These are phyloP conservation scores for Stagonosporopsis rhizophila DNA, from an alignment of 2,329 filamentous ascomycete genomes.

Conservation along the genomic window DNA sequence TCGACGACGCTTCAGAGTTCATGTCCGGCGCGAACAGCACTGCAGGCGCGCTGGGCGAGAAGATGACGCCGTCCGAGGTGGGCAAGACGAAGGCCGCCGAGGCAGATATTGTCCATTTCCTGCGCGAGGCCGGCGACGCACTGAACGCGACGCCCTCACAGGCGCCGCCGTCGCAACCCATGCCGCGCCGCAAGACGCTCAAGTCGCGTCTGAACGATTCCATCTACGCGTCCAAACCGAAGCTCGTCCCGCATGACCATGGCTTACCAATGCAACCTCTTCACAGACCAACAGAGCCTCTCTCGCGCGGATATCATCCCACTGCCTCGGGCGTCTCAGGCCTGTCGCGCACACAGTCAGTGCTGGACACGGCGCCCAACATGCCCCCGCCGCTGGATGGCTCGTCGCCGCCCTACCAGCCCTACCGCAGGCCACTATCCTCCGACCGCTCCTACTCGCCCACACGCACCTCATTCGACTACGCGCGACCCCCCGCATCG, in stretches of 20 bases:
- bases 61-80: conserved; percentile 34
- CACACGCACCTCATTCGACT: conserved; percentile 64
- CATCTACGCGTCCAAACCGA: conserved; percentile 27
- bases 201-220: conserved; percentile 32
- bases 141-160: conserved; percentile 28
- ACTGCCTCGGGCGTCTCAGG: conserved; percentile 52
- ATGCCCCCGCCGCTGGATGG: conserved; percentile 66
- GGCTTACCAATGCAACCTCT: conserved; percentile 47
- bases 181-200: conserved; percentile 36
- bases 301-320: conserved; percentile 58
- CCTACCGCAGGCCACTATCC: conserved; percentile 60
- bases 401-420: conserved; percentile 65
- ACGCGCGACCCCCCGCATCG: conserved; percentile 73
- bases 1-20: conserved; percentile 40
- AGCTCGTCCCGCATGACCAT: conserved; percentile 31
- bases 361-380: conserved; percentile 58
- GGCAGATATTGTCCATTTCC: conserved; percentile 53
- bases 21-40: conserved; percentile 45
- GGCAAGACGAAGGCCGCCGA: conserved; percentile 44
- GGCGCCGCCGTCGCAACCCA: conserved; percentile 7
- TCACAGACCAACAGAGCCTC: conserved; percentile 46
- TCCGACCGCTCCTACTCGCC: conserved; percentile 66
- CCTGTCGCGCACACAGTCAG: conserved; percentile 57
- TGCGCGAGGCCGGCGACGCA: conserved; percentile 51
- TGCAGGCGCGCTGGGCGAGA: conserved; percentile 42